Percentiles rank a stretch among this genome's conserved stretches.
These are phyloP conservation scores for Yamadazyma jaroonii DNA, from an alignment of 1,139 yeast species.

Conservation along the genomic window DNA sequence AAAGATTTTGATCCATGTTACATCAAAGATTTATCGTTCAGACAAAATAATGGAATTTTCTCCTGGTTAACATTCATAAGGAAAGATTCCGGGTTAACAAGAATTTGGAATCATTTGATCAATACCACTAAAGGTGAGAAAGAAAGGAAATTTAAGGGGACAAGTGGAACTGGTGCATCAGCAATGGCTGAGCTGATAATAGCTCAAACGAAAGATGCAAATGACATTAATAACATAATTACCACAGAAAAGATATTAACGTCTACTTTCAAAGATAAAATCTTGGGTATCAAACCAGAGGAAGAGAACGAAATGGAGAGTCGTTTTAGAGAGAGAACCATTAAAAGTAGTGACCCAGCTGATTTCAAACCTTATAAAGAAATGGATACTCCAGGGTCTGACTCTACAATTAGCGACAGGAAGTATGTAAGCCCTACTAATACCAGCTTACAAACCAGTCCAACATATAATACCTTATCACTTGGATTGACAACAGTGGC, in stretches of 20 bases:
- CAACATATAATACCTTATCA: constrained; percentile 8
- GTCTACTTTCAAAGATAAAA: neutral
- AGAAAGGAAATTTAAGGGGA: neutral
- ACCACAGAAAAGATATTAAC: neutral
- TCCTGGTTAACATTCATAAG: constrained; percentile 39
- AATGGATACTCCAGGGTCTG: neutral
- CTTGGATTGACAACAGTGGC: constrained; percentile 26
- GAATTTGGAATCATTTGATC: constrained; percentile 11
- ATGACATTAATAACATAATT: neutral
- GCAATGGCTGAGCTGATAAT: neutral
- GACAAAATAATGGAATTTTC: constrained; percentile 37
- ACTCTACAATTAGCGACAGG: neutral
- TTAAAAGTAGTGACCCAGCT: neutral
- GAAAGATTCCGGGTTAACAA: constrained; percentile 25
- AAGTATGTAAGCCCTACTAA: constrained; percentile 9
- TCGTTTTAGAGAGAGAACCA: constrained; percentile 1
- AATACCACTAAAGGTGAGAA: neutral
- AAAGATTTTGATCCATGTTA: constrained; percentile 28
- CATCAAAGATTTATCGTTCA: constrained; percentile 20
- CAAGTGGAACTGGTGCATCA: neutral
- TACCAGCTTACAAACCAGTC: constrained; percentile 11
- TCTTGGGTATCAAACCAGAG: neutral
- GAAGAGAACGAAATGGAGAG: constrained; percentile 1
- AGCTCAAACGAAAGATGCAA: neutral
- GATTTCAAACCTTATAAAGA: constrained; percentile 5